phyloP scores from a whole-genome alignment of 495 filamentous ascomycete genomes.

The Aspergillus homomorphus region DNA sequence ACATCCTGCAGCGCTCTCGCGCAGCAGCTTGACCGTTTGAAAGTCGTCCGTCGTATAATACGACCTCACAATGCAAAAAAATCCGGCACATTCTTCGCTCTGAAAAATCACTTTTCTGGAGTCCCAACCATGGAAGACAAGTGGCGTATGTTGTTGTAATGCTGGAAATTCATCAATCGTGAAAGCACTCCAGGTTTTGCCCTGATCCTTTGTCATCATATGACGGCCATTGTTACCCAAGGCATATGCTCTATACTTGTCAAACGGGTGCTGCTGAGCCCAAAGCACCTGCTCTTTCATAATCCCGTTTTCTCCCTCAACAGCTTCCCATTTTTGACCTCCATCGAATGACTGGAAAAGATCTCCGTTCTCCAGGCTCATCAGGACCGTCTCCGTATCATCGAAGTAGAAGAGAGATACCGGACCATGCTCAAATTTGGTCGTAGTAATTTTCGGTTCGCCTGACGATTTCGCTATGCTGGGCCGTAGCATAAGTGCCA shows the following conservation, averaged over 20 bases:
- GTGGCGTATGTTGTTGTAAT: constrained; percentile 34
- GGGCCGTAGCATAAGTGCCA: constrained; percentile 31
- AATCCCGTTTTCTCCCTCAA: constrained; percentile 55
- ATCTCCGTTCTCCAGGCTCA: constrained; percentile 52
- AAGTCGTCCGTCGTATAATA: constrained; percentile 88
- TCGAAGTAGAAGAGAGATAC: constrained; percentile 78
- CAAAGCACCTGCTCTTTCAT: constrained; percentile 54
- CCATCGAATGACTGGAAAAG: constrained; percentile 74
- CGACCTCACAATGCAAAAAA: constrained; percentile 43
- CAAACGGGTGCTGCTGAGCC: constrained; percentile 70
- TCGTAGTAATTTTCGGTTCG: constrained; percentile 49
- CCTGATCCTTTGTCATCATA: constrained; percentile 77
- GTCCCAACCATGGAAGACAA: constrained; percentile 79
- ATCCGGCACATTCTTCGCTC: constrained; percentile 57
- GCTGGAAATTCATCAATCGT: constrained; percentile 50
- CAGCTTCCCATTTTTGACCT: constrained; percentile 66
- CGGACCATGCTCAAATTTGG: constrained; percentile 59
- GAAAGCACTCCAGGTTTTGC: constrained; percentile 75
- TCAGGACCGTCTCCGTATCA: constrained; percentile 72
- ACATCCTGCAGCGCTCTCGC: constrained; percentile 65
- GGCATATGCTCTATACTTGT: constrained; percentile 74
- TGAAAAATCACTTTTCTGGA: constrained; percentile 80
- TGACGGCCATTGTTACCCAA: constrained; percentile 63
- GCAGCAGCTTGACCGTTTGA: constrained; percentile 57
- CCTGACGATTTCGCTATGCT: constrained; percentile 44